phyloP scores from a whole-genome alignment of 495 filamentous ascomycete genomes.

The Tuber indicum region DNA sequence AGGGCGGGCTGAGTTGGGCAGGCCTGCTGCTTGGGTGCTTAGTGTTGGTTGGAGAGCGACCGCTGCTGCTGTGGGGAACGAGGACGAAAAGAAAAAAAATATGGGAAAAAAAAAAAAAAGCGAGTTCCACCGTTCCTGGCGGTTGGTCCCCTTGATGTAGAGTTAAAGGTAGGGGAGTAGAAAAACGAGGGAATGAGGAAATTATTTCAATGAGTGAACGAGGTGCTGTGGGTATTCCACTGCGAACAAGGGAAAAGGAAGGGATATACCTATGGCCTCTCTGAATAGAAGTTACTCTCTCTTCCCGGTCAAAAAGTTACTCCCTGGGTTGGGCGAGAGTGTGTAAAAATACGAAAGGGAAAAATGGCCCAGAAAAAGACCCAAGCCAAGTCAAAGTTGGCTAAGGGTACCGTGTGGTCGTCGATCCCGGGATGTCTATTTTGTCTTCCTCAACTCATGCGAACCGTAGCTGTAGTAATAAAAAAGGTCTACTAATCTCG shows the following conservation, averaged over 20 bases:
- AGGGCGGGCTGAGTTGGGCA: slow-evolving; percentile 34
- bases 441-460: background rate
- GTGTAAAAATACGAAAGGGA: background rate
- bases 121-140: background rate
- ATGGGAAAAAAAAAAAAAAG: background rate
- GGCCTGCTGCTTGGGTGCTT: slow-evolving; percentile 35
- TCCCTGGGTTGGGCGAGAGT: background rate
- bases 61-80: slow-evolving; percentile 4
- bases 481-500: background rate
- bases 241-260: background rate
- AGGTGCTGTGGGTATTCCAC: background rate
- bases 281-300: background rate
- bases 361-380: background rate
- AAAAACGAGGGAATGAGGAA: background rate
- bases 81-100: background rate
- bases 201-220: slow-evolving; percentile 6
- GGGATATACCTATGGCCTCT: background rate
- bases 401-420: background rate
- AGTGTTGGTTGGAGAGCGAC: slow-evolving; percentile 2
- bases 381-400: background rate
- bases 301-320: background rate
- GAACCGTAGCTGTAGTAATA: background rate
- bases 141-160: background rate
- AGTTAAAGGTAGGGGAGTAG: background rate
- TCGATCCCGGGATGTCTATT: slow-evolving; percentile 1